Evolutionary conservation across 495 filamentous ascomycete species (phyloP).

Genomic region (Penicillium soppii): DNA sequence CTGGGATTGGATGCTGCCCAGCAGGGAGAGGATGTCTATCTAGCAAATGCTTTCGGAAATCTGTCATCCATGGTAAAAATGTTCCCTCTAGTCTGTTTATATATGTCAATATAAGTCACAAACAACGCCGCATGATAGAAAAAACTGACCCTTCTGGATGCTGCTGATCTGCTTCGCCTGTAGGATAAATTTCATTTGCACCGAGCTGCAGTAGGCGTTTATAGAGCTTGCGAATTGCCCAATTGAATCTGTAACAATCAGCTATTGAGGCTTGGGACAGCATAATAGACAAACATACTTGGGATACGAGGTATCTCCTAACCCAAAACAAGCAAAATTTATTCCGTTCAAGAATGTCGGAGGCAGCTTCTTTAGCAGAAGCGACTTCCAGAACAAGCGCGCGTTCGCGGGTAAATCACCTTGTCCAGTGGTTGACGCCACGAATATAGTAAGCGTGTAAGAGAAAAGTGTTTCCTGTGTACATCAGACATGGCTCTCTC

Average conservation of each 20-base stretch:
- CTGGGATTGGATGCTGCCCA: slow-evolving; percentile 66
- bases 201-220: slow-evolving; percentile 85
- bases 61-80: slow-evolving; percentile 74
- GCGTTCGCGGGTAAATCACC: slow-evolving; percentile 86
- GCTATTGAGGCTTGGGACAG: not conserved
- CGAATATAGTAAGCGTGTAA: slow-evolving; percentile 69
- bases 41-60: slow-evolving; percentile 63
- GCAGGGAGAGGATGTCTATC: slow-evolving; percentile 65
- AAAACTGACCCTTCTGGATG: slow-evolving; percentile 80
- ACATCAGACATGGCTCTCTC: not conserved
- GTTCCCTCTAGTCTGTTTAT: slow-evolving; percentile 69
- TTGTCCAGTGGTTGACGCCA: slow-evolving; percentile 90
- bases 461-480: slow-evolving; percentile 45
- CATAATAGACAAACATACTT: slow-evolving; percentile 52
- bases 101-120: not conserved
- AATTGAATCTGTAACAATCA: slow-evolving; percentile 73
- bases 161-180: slow-evolving; percentile 88
- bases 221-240: slow-evolving; percentile 83
- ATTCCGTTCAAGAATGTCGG: slow-evolving; percentile 64
- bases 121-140: not conserved
- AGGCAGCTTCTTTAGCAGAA: slow-evolving; percentile 75
- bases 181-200: slow-evolving; percentile 69
- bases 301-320: slow-evolving; percentile 92
- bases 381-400: slow-evolving; percentile 76
- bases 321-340: slow-evolving; percentile 80